Evolutionary conservation across 306 rosid genomes (phyloP).

Genomic region (Coriaria nepalensis): DNA sequence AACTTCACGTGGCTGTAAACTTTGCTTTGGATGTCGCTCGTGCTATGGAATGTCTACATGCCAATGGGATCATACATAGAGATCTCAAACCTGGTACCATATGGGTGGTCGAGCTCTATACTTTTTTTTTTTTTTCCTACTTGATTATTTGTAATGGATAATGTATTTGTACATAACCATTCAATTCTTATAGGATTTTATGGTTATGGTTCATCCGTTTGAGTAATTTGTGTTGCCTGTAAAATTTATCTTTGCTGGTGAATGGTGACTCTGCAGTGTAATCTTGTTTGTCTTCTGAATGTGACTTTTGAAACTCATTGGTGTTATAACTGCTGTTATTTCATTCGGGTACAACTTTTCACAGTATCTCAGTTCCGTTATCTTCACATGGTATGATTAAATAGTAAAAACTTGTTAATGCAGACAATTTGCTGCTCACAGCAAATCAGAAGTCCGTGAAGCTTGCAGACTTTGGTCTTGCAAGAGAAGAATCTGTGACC

Average conservation of each 20-base stretch:
- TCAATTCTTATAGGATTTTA: no score
- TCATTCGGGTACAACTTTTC: no score
- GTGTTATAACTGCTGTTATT: no score
- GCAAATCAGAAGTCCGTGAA: conserved; percentile 73
- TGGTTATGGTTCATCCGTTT: no score
- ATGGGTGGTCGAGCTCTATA: neutral
- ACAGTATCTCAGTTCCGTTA: no score
- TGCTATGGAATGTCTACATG: conserved; percentile 51
- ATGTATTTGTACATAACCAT: neutral
- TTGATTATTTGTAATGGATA: neutral
- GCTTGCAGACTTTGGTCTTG: conserved; percentile 88
- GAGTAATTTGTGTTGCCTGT: no score
- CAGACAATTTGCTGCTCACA: conserved; percentile 81
- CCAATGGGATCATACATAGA: conserved; percentile 66
- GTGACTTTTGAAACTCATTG: no score
- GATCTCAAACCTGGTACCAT: conserved; percentile 61
- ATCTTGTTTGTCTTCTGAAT: no score
- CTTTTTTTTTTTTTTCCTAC: neutral
- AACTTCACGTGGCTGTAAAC: conserved; percentile 31
- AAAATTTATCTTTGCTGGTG: no score
- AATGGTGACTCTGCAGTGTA: no score
- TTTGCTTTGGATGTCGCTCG: conserved; percentile 52
- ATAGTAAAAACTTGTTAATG: neutral
- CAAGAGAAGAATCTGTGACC: conserved; percentile 88
- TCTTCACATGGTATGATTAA: no score